A percentile compares a stretch with the other conserved stretches of the same genome.
phyloP scores from a whole-genome alignment of 1,284 basidiomycete genomes.

The Malassezia dermatis region DNA sequence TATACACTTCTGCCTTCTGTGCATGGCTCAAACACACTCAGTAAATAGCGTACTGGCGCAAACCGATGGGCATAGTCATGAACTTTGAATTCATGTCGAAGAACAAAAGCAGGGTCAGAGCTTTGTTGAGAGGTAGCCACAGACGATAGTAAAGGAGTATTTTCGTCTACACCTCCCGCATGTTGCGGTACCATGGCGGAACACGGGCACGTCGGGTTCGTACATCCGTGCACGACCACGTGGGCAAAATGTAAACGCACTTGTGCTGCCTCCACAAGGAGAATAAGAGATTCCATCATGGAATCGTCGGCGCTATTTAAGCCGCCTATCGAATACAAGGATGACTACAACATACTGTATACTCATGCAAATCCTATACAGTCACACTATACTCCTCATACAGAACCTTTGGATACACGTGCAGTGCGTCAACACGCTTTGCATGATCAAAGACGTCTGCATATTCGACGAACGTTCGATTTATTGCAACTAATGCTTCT shows the following conservation, averaged over 20 bases:
- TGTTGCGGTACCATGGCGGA: neutral
- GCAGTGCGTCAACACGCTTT: neutral
- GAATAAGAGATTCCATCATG: neutral
- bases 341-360: constrained; percentile 4
- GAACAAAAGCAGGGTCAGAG: neutral
- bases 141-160: constrained; percentile 5
- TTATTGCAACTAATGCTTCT: constrained; percentile 12
- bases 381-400: constrained; percentile 1
- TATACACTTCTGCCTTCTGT: constrained; percentile 1
- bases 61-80: neutral
- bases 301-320: constrained; percentile 9
- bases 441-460: constrained; percentile 2
- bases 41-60: constrained; percentile 6
- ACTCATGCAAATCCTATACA: neutral
- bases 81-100: constrained; percentile 5
- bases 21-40: constrained; percentile 20
- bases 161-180: constrained; percentile 1
- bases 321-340: constrained; percentile 10
- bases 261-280: neutral
- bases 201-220: neutral
- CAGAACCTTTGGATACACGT: neutral
- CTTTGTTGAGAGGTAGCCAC: neutral
- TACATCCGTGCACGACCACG: neutral
- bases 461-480: constrained; percentile 13
- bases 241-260: neutral